These are phyloP conservation scores for Aspergillus proliferans DNA, from an alignment of 2,329 filamentous ascomycete species.

Conservation along the genomic window DNA sequence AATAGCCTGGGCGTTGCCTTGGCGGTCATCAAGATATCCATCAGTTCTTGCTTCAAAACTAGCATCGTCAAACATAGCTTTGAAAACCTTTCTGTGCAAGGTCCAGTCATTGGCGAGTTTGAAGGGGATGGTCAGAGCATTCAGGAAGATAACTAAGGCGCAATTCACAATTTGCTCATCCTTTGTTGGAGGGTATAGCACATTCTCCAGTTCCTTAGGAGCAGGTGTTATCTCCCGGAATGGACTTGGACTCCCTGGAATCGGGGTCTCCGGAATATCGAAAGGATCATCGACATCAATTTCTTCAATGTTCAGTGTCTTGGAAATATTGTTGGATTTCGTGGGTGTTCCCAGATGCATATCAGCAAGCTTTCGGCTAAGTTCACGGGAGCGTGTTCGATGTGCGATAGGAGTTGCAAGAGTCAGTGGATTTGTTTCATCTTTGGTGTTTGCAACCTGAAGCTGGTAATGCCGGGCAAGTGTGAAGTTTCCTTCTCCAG, in stretches of 20 bases:
- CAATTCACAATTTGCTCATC: slow-evolving; percentile 18
- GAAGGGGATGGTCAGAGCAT: slow-evolving; percentile 10
- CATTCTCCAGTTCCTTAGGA: slow-evolving; percentile 4
- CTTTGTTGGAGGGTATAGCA: slow-evolving; percentile 8
- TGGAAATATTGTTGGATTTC: background rate
- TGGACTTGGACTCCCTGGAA: background rate
- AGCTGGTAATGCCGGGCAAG: slow-evolving; percentile 5
- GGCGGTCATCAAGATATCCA: slow-evolving; percentile 11
- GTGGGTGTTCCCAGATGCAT: background rate
- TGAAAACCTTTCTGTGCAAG: slow-evolving; percentile 9
- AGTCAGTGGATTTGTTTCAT: background rate
- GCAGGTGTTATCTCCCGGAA: slow-evolving; percentile 1
- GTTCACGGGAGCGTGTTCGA: slow-evolving; percentile 1
- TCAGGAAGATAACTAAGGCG: slow-evolving; percentile 11
- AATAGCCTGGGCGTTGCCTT: background rate
- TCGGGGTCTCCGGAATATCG: background rate
- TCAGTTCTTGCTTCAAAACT: slow-evolving; percentile 13
- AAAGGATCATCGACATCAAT: background rate
- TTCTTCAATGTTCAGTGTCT: background rate
- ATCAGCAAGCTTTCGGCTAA: background rate
- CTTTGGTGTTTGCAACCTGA: background rate
- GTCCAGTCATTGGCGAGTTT: slow-evolving; percentile 7
- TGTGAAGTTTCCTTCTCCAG: slow-evolving; percentile 2
- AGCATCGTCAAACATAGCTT: slow-evolving; percentile 4
- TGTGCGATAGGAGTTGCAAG: slow-evolving; percentile 5